Evolutionary conservation across 331 rosid genomes (phyloP), one percentile per base, ranked within the genome.

Genomic region (Quercus lobata): DNA sequence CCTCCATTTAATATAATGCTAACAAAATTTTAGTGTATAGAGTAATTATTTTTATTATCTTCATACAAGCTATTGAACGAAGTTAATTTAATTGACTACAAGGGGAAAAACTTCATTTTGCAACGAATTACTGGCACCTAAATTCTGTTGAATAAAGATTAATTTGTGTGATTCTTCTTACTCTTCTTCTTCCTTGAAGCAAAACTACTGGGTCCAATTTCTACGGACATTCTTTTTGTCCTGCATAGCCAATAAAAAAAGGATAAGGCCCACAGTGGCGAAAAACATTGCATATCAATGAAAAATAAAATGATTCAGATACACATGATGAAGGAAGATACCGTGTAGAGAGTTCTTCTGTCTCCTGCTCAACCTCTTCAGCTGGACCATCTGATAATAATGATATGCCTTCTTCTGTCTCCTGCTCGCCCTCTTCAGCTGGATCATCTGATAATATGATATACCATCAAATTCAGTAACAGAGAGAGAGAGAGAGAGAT

Each of bases 181-280:
- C 83, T 86, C 88, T 93, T 95, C 90, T 95, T 95, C 91, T 95
- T 93, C 83, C 97, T 91, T 18, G 98, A 87, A 55, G 98, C 98
- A 88, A 86, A 90, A 88, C 93, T 91, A 87, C 98, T 86, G 4
- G 96, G 98, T 81, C 97, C 97, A 72, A 95, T 84, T 87, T 90
- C 97, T 52, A 85, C 83, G 27, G 98, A 86, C 91, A 91, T 89
- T 86, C 98, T 91, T 82, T 95, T 95, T 19, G 96, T 80, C 79
- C 98, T 95, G 89, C 79, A 86, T 68, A 35, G 32, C 37, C 55
- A 2, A 18, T 63, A 81, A 62, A 46, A 35, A 49, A 73, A 65
- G 24, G 30, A 54, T 75, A 74, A 30, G 53, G 6, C n/a, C 27
- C 57, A 62, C 77, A 21, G 71, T 41, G 17, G 15, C 62, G 7